Base-by-base conservation (phyloP, 2,329 filamentous ascomycete species). In the Arachnomyces sp. region DNA sequence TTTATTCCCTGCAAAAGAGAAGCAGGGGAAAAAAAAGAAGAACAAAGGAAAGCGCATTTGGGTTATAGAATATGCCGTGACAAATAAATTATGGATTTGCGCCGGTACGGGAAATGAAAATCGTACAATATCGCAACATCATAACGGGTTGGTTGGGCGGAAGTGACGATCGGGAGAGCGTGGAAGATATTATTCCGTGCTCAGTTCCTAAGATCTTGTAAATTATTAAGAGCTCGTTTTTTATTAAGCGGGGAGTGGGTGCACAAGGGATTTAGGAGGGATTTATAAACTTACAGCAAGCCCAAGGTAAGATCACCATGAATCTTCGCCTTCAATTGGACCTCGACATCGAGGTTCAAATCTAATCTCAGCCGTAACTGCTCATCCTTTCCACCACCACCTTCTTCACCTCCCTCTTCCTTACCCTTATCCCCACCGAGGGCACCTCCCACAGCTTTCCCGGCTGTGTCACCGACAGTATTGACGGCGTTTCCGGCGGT, bases 271-370 rank as follows among this genome's bases (percentile, higher is more conserved):
- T n/a, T n/a, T n/a, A n/a, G 32, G 14, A 13, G 17, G 16, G 31
- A 16, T 12, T 17, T 7, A 28, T 32, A 16, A 42, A 80, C 78
- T 71, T 74, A 86, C 83, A 84, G 77, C 55, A 92, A 72, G 48
- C 80, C 82, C 49, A 92, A 64, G 28, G 85, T 88, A 48, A 93
- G 66, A 66, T 93, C 87, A 56, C 87, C 87, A 53, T 88, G 80
- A 49, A 92, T 88, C 62, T 82, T 82, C 14, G 86, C 86, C 72
- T 92, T 92, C 45, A 92, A 73, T 53, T 87, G 82, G 46, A 92
- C 85, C 62, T 92, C 86, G 36, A 92, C 74, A 50, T 92, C 86
- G 42, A 92, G 69, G 62, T 89, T 88, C 40, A 87, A 67, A 57
- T 89, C 86, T 15, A 92, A 67, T 29, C 80, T 75, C 56, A 89